Percentiles rank a stretch among this genome's conserved stretches.
Evolutionary conservation across 495 filamentous ascomycete species (phyloP).

Genomic region (Penicillium argentinense): DNA sequence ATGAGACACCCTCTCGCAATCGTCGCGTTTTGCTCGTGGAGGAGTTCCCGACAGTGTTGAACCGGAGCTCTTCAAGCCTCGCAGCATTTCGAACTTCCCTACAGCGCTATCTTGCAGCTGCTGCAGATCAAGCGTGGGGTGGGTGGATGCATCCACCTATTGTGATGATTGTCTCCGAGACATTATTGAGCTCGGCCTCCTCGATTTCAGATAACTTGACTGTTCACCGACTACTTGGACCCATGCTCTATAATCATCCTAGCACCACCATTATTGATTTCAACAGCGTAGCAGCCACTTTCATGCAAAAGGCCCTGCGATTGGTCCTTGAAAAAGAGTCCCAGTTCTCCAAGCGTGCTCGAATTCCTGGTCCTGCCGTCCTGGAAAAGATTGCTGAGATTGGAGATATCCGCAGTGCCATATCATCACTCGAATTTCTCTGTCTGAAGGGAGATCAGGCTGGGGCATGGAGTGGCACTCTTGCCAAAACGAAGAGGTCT

Average conservation of each 20-base stretch:
- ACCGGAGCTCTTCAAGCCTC: slow-evolving; percentile 63
- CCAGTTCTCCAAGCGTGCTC: slow-evolving; percentile 61
- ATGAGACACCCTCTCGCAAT: slow-evolving; percentile 15
- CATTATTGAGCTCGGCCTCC: slow-evolving; percentile 69
- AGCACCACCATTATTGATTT: slow-evolving; percentile 79
- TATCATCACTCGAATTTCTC: slow-evolving; percentile 86
- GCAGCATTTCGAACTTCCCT: slow-evolving; percentile 74
- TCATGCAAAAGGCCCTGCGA: slow-evolving; percentile 79
- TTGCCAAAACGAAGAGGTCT: slow-evolving; percentile 56
- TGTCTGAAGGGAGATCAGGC: slow-evolving; percentile 69
- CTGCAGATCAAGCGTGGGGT: slow-evolving; percentile 26
- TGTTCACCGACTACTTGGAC: slow-evolving; percentile 81
- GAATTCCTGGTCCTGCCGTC: slow-evolving; percentile 67
- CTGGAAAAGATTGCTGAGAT: slow-evolving; percentile 74
- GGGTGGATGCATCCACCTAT: slow-evolving; percentile 61
- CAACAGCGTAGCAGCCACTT: slow-evolving; percentile 85
- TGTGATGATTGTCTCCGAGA: slow-evolving; percentile 90
- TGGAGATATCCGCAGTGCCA: slow-evolving; percentile 89
- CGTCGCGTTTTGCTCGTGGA: slow-evolving; percentile 77
- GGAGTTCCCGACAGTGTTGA: slow-evolving; percentile 87
- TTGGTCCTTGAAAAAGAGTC: slow-evolving; percentile 79
- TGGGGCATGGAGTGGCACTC: slow-evolving; percentile 66
- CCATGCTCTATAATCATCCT: slow-evolving; percentile 77
- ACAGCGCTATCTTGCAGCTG: slow-evolving; percentile 64
- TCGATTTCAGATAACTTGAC: slow-evolving; percentile 85